Conservation (phyloP, 2,329 filamentous ascomycete genomes). For the Paramyrothecium sp. region DNA sequence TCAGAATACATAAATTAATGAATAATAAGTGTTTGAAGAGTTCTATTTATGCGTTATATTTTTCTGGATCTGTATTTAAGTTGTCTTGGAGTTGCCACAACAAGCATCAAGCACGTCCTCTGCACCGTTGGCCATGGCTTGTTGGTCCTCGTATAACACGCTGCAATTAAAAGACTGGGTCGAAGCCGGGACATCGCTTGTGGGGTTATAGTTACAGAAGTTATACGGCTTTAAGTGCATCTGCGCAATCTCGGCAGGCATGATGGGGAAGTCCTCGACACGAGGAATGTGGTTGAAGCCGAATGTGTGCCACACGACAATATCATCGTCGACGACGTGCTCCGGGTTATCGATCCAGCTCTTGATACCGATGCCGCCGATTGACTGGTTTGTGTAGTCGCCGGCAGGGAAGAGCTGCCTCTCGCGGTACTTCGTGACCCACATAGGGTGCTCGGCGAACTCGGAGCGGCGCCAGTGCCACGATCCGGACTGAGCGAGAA, state of each 20-base stretch:
- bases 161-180: slow-evolving; percentile 24
- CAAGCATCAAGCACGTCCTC: too few relatives aligned
- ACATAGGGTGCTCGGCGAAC: slow-evolving; percentile 40
- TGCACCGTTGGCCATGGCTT: too few relatives aligned
- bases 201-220: slow-evolving; percentile 51
- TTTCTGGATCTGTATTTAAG: too few relatives aligned
- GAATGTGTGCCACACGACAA: slow-evolving; percentile 50
- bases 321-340: slow-evolving; percentile 45
- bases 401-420: slow-evolving; percentile 41
- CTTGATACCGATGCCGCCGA: slow-evolving; percentile 34
- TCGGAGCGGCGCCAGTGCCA: slow-evolving; percentile 36
- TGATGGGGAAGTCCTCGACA: slow-evolving; percentile 66
- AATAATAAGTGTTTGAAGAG: too few relatives aligned
- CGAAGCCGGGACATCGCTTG: slow-evolving; percentile 46
- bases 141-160: too few relatives aligned
- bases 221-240: slow-evolving; percentile 49
- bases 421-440: slow-evolving; percentile 41
- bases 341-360: slow-evolving; percentile 50
- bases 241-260: slow-evolving; percentile 59
- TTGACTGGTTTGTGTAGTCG: slow-evolving; percentile 45
- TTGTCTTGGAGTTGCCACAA: too few relatives aligned
- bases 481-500: slow-evolving; percentile 40
- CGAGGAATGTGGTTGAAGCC: slow-evolving; percentile 61
- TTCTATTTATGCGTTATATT: too few relatives aligned
- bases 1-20: too few relatives aligned